These are phyloP conservation scores for Pichia occidentalis DNA, from an alignment of 805 yeast species.

Conservation along the genomic window DNA sequence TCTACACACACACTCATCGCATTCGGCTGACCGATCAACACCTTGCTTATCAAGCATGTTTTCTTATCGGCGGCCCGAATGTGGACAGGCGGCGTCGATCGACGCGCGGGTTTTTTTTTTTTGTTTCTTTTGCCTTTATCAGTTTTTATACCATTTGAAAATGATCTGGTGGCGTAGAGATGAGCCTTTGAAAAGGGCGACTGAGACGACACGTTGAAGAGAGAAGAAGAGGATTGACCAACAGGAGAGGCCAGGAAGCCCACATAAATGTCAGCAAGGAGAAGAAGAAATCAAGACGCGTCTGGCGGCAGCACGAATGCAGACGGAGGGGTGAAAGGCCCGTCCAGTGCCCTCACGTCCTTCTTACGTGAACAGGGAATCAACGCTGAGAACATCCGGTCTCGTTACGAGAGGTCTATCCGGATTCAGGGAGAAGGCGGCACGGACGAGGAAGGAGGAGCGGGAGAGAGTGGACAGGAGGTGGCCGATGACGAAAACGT, in stretches of 20 bases:
- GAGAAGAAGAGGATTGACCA: too few relatives aligned
- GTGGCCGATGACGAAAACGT: slow-evolving; percentile 10
- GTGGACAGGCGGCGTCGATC: too few relatives aligned
- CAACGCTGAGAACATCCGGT: slow-evolving; percentile 69
- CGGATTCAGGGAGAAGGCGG: slow-evolving; percentile 29
- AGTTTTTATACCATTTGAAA: too few relatives aligned
- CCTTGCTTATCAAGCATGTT: too few relatives aligned
- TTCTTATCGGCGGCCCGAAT: too few relatives aligned
- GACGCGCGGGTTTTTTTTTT: too few relatives aligned
- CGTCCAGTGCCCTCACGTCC: slow-evolving; percentile 86
- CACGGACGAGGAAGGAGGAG: slow-evolving; percentile 23
- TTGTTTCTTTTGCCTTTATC: too few relatives aligned
- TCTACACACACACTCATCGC: too few relatives aligned
- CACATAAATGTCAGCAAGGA: slow-evolving; percentile 23
- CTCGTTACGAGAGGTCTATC: slow-evolving; percentile 28
- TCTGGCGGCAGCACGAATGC: slow-evolving; percentile 3
- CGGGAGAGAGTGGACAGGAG: slow-evolving; percentile 16
- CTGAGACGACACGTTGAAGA: neutral
- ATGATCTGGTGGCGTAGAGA: too few relatives aligned
- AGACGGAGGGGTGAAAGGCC: slow-evolving; percentile 36
- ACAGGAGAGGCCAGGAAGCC: neutral
- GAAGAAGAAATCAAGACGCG: slow-evolving; percentile 14
- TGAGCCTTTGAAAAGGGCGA: too few relatives aligned
- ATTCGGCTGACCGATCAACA: too few relatives aligned
- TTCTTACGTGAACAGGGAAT: slow-evolving; percentile 86